These are phyloP conservation scores for Alternaria arborescens DNA, from an alignment of 2,329 filamentous ascomycete genomes.

Conservation along the genomic window DNA sequence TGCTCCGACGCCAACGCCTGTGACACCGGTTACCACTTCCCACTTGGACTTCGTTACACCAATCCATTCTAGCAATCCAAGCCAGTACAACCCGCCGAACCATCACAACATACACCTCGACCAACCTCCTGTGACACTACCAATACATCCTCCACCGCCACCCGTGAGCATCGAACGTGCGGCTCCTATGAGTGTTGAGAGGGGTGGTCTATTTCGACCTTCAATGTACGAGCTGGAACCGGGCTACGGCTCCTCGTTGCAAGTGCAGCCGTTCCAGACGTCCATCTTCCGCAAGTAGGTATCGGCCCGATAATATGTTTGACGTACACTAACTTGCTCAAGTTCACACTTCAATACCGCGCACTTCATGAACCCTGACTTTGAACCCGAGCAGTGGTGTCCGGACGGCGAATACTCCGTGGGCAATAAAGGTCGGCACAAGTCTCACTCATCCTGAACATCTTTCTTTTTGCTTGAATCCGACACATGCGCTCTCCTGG, in stretches of 20 bases:
- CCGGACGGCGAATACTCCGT: constrained; percentile 58
- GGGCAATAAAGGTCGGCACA: constrained; percentile 48
- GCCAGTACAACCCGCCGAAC: constrained; percentile 36
- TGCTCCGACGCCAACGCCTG: constrained; percentile 39
- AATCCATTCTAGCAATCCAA: constrained; percentile 36
- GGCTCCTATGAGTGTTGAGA: constrained; percentile 39
- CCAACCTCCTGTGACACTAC: constrained; percentile 42
- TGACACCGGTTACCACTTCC: constrained; percentile 38
- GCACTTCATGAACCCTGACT: constrained; percentile 62
- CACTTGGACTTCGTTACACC: constrained; percentile 47
- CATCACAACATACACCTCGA: constrained; percentile 46
- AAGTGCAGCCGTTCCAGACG: constrained; percentile 57
- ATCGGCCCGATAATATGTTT: background rate
- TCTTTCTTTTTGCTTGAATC: constrained; percentile 22
- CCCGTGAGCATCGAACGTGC: constrained; percentile 44
- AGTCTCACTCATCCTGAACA: constrained; percentile 46
- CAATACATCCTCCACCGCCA: constrained; percentile 42
- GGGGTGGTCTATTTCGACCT: constrained; percentile 55
- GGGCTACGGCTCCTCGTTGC: constrained; percentile 49
- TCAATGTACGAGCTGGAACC: constrained; percentile 57
- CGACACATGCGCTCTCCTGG: constrained; percentile 31
- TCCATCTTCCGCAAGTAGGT: constrained; percentile 60
- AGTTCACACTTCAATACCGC: constrained; percentile 63
- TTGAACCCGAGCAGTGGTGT: constrained; percentile 62
- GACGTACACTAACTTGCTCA: constrained; percentile 23